Conservation (phyloP, 208 protist genomes). For the Strigomonas culicis region DNA sequence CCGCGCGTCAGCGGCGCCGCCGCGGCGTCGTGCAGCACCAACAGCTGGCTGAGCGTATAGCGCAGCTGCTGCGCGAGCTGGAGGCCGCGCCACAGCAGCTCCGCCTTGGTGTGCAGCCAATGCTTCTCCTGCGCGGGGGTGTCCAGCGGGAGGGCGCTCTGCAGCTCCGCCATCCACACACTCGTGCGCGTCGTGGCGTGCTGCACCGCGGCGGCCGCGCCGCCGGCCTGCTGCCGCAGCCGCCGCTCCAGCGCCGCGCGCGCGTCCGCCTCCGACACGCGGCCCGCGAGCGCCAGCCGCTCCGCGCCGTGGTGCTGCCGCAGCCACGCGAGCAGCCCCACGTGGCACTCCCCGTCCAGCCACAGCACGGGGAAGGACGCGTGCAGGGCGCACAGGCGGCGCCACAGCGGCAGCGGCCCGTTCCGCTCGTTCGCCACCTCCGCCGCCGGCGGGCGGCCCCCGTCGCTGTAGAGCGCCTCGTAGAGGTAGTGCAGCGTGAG, state of each 20-base stretch:
- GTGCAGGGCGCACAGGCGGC: neutral
- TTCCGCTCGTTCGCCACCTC: neutral
- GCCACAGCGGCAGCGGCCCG: neutral
- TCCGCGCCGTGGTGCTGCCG: neutral
- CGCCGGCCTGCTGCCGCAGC: neutral
- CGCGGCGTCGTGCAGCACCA: conserved; percentile 77
- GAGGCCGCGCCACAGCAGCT: conserved; percentile 65
- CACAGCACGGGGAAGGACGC: neutral
- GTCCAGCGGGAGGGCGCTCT: conserved; percentile 28
- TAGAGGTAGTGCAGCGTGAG: conserved; percentile 21
- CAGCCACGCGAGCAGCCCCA: neutral
- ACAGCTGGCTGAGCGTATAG: conserved; percentile 46
- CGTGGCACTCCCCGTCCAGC: neutral
- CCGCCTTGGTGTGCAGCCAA: conserved; percentile 35
- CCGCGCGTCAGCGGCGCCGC: conserved; percentile 33
- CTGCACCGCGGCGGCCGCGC: conserved; percentile 12
- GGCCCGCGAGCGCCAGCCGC: neutral
- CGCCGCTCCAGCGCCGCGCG: neutral
- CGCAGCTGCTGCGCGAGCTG: conserved; percentile 55
- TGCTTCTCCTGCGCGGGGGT: conserved; percentile 19
- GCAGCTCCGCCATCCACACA: conserved; percentile 34
- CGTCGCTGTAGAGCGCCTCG: conserved; percentile 11
- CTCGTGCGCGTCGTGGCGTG: conserved; percentile 16
- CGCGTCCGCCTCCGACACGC: neutral
- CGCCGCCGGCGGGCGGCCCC: neutral